These are phyloP conservation scores for Lomentospora prolificans DNA, from an alignment of 2,329 filamentous ascomycete species.

Conservation along the genomic window DNA sequence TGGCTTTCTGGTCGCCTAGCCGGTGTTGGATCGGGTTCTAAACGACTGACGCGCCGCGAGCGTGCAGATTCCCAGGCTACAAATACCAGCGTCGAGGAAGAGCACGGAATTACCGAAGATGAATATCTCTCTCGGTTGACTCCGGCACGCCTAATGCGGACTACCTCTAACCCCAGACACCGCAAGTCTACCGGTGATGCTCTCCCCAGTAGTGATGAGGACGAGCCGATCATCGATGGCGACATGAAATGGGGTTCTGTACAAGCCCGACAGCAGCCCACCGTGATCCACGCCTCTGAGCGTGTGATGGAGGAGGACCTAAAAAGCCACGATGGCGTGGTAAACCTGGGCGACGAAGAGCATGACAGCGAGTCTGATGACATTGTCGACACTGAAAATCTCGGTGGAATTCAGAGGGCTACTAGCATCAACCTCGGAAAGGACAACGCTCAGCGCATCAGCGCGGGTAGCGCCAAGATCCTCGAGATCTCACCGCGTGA, in stretches of 20 bases:
- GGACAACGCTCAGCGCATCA: conserved; percentile 60
- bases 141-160: conserved; percentile 14
- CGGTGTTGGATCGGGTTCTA: conserved; percentile 26
- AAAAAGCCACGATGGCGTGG: conserved; percentile 41
- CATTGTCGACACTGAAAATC: conserved; percentile 16
- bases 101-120: conserved; percentile 27
- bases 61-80: conserved; percentile 16
- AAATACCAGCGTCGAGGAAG: conserved; percentile 44
- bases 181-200: conserved; percentile 39
- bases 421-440: conserved; percentile 59
- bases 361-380: conserved; percentile 14
- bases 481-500: conserved; percentile 53
- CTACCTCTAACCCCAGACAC: conserved; percentile 16
- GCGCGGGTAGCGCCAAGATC: conserved; percentile 67
- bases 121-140: conserved; percentile 56
- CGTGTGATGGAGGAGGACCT: conserved; percentile 31
- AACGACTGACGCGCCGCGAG: conserved; percentile 22
- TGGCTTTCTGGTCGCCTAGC: conserved; percentile 76
- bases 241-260: conserved; percentile 45
- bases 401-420: conserved; percentile 43
- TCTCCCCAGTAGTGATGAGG: conserved; percentile 50
- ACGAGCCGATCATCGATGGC: conserved; percentile 32
- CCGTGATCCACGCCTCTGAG: conserved; percentile 48
- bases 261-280: conserved; percentile 27
- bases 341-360: conserved; percentile 32